Evolutionary conservation across 2,329 filamentous ascomycete genomes (phyloP).

Genomic region (Hypoxylon sp.): DNA sequence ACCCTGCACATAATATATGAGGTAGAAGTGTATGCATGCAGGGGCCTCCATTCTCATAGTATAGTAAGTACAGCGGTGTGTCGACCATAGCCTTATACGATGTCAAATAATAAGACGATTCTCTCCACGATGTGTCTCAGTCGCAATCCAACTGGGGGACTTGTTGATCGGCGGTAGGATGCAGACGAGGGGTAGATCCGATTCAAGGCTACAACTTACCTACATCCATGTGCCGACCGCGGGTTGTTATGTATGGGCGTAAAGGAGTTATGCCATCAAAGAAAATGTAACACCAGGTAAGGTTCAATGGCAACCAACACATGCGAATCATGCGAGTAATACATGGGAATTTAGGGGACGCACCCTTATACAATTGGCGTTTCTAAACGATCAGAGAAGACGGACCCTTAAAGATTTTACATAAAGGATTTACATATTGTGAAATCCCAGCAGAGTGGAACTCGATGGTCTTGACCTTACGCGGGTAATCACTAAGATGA

Average conservation of each 20-base stretch:
- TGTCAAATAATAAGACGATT: constrained; percentile 17
- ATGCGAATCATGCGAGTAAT: constrained; percentile 39
- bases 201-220: constrained; percentile 32
- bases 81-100: constrained; percentile 10
- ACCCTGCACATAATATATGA: constrained; percentile 8
- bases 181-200: constrained; percentile 43
- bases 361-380: not conserved
- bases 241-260: constrained; percentile 10
- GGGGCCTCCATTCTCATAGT: constrained; percentile 18
- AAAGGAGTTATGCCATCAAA: constrained; percentile 29
- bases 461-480: not conserved
- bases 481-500: not conserved
- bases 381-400: not conserved
- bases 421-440: not conserved
- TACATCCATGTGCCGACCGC: constrained; percentile 23
- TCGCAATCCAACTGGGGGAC: constrained; percentile 31
- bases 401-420: not conserved
- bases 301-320: constrained; percentile 31
- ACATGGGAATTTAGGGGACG: not conserved
- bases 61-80: constrained; percentile 27
- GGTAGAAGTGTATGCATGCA: constrained; percentile 19
- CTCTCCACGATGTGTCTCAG: constrained; percentile 29
- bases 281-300: constrained; percentile 24
- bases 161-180: constrained; percentile 39
- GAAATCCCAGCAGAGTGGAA: not conserved